A percentile compares a stretch with the other conserved stretches of the same genome.
Evolutionary conservation across 23 red algal genomes (phyloP).

Genomic region (Agarophyton chilense): DNA sequence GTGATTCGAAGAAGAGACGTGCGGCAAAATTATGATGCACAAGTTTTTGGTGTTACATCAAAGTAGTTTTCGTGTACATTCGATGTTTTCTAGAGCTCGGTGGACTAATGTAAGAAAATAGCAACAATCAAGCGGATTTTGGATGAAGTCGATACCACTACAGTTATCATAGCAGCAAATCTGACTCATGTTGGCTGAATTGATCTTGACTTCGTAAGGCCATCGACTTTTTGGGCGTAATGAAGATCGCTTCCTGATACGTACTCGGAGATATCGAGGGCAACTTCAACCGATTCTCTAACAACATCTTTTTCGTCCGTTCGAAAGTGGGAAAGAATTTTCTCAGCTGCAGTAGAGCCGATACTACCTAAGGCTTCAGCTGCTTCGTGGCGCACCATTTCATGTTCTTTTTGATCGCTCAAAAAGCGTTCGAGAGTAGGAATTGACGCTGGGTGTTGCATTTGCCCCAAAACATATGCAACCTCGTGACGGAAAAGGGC

Average conservation of each 20-base stretch:
- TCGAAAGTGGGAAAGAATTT: constrained; percentile 51
- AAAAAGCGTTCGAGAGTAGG: constrained; percentile 66
- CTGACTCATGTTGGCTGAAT: neutral
- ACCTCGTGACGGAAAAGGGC: constrained; percentile 97
- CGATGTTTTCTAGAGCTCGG: neutral
- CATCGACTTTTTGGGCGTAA: constrained; percentile 53
- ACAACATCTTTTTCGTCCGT: constrained; percentile 84
- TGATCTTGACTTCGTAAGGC: neutral
- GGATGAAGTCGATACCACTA: too few species aligned
- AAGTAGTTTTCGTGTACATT: neutral
- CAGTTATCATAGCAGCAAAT: too few species aligned
- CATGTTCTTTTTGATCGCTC: constrained; percentile 60
- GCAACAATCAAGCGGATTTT: neutral
- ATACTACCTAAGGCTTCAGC: constrained; percentile 96
- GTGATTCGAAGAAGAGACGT: neutral
- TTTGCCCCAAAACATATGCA: constrained; percentile 93
- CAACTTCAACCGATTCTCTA: constrained; percentile 96
- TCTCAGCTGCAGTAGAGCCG: constrained; percentile 31
- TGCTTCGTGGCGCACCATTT: constrained; percentile 99
- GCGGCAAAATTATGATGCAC: constrained; percentile 15
- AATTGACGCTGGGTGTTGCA: constrained; percentile 51
- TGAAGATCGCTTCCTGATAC: constrained; percentile 62
- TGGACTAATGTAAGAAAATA: neutral
- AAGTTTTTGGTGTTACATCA: neutral
- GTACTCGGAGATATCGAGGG: constrained; percentile 89